Conservation (phyloP, 2,329 filamentous ascomycete species). For the Fusarium protoensiforme region DNA sequence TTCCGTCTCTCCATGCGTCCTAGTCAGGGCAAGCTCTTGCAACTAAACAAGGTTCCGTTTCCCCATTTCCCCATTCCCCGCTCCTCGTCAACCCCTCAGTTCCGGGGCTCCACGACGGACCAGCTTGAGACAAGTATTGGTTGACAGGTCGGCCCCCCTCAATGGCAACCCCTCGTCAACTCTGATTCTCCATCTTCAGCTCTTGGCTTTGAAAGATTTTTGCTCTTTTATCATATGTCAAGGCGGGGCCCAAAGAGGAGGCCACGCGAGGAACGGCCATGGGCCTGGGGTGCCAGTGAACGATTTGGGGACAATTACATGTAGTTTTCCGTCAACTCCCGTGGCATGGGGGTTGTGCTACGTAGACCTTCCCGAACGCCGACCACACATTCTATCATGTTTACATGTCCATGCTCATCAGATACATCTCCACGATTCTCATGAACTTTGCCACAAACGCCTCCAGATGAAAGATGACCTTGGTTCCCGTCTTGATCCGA, state of each 20-base stretch:
- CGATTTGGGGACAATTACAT: background rate
- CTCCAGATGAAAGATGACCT: conserved; percentile 98
- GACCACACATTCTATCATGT: conserved; percentile 12
- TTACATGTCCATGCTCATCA: conserved; percentile 85
- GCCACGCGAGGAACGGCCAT: background rate
- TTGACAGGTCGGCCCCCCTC: conserved; percentile 7
- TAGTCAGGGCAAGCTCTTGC: conserved; percentile 18
- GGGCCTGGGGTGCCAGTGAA: background rate
- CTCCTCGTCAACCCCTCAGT: conserved; percentile 19
- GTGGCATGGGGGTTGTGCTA: conserved; percentile 14
- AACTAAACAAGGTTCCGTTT: conserved; percentile 28
- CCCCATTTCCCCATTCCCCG: conserved; percentile 36
- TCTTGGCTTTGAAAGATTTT: background rate
- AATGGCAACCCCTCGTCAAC: conserved; percentile 1
- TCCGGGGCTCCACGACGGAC: conserved; percentile 12
- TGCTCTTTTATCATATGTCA: background rate
- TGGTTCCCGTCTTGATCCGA: conserved; percentile 88
- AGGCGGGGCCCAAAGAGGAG: background rate
- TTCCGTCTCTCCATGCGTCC: conserved; percentile 22
- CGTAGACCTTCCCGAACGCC: conserved; percentile 41
- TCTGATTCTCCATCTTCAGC: conserved; percentile 4
- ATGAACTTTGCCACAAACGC: conserved; percentile 99
- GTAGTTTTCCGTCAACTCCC: conserved; percentile 16
- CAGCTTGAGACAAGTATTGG: conserved; percentile 9
- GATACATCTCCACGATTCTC: conserved; percentile 91